These are phyloP conservation scores for Orbilia brochopaga DNA, from an alignment of 2,329 filamentous ascomycete genomes.

Conservation along the genomic window DNA sequence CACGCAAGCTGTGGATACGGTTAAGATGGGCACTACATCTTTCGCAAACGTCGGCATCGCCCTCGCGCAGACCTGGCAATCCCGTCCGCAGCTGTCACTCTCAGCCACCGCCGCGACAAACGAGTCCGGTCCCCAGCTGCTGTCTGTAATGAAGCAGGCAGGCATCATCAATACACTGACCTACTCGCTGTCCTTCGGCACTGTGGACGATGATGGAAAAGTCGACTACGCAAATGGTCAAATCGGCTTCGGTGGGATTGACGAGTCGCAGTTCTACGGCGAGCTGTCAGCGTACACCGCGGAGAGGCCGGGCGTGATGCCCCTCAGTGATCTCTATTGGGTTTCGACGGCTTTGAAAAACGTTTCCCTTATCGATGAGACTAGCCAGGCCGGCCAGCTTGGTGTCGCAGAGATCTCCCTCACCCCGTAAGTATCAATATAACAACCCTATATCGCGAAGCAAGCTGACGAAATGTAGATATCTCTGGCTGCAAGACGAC, in stretches of 20 bases:
- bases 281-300: conserved; percentile 20
- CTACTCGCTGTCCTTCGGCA: conserved; percentile 34
- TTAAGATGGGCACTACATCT: conserved; percentile 10
- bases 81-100: conserved; percentile 35
- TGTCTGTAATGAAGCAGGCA: conserved; percentile 25
- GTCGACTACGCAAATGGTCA: conserved; percentile 24
- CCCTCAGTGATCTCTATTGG: conserved; percentile 41
- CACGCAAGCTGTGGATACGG: conserved; percentile 20
- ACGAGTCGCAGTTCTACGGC: conserved; percentile 31
- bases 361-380: conserved; percentile 20
- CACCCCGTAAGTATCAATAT: conserved; percentile 25
- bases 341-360: conserved; percentile 21
- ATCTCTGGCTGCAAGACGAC: conserved; percentile 37
- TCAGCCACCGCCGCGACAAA: conserved; percentile 2
- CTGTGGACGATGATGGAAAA: conserved; percentile 12
- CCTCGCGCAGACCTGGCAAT: conserved; percentile 26
- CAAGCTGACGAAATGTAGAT: conserved; percentile 14
- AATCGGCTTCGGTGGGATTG: conserved; percentile 34
- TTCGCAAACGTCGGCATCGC: conserved; percentile 33
- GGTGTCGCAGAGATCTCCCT: conserved; percentile 21
- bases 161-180: conserved; percentile 32
- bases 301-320: conserved; percentile 12
- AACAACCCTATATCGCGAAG: background rate
- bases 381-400: conserved; percentile 17
- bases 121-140: conserved; percentile 27